Base-by-base conservation (phyloP, 768 basidiomycete genomes). In the Peribolospora kevripleyi region DNA sequence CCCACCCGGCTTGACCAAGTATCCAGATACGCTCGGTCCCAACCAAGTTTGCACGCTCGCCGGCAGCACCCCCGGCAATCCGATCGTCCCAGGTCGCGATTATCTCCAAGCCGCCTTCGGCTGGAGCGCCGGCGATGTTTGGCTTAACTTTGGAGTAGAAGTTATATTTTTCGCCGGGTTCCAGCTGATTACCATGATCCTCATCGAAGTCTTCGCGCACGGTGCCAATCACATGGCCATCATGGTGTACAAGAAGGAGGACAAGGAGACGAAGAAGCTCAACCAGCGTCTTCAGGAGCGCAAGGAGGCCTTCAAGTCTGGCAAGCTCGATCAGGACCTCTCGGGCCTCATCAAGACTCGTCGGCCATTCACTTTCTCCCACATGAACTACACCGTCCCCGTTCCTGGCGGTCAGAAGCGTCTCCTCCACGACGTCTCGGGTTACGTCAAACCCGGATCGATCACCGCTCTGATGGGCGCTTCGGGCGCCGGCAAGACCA, bases 381-480 rank as follows among this genome's bases (percentile, higher is more conserved):
- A 77, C 57, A 58, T 85, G 50, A 69, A 71, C 55, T 90, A 87
- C 64, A 73, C 73, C 41, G 77, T 87, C 0, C 70, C 74, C 1
- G 70, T 78, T 37, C 62, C 66, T 13, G 68, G 68, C 9, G 68
- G 69, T 41, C 62, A 66, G 60, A 66, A 65, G 63, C 52, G 60
- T 14, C 54, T 63, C 3, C 58, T 63, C 49, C 51, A 62, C 50
- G 48, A 62, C 50, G 61, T 72, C 46, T 67, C 61, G 51, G 84
- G 84, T 0, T 87, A 74, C 65, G 83, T 84, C 14, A 76, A 75
- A 7, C 86, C 84, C 0, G 85, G 86, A 4, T 84, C 79, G 65
- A 76, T 48, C 58, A 86, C 85, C 0, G 86, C 84, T 1, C 72
- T 90, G 7, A 85, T 90, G 84, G 85, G 85, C 57, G 80, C 80